These are phyloP conservation scores for Globisporangium middletonii DNA, from an alignment of 352 stramenopile species.

Conservation along the genomic window DNA sequence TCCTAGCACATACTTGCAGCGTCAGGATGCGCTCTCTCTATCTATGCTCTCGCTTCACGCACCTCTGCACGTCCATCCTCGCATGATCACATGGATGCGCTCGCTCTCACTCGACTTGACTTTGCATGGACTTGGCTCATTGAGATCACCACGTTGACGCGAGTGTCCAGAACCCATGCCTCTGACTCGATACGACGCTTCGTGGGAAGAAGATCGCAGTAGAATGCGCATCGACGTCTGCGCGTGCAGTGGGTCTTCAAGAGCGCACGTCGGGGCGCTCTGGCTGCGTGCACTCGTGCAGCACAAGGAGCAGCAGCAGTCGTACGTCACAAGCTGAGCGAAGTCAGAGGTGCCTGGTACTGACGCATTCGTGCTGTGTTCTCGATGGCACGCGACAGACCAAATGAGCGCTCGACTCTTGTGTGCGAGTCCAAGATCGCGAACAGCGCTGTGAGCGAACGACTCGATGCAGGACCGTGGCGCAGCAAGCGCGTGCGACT, in stretches of 20 bases:
- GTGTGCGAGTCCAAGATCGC: constrained; percentile 4
- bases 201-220: background rate
- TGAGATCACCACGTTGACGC: background rate
- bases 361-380: too few species aligned
- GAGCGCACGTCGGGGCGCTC: background rate
- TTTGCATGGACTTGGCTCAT: too few species aligned
- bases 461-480: background rate
- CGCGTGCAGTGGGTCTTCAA: background rate
- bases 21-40: too few species aligned
- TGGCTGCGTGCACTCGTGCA: background rate
- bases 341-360: too few species aligned
- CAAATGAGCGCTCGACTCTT: background rate
- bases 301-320: too few species aligned
- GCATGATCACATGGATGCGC: background rate
- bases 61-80: too few species aligned
- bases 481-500: background rate
- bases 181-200: background rate
- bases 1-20: too few species aligned
- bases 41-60: too few species aligned
- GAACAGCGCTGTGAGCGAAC: background rate
- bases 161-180: background rate
- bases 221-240: background rate
- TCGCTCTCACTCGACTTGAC: too few species aligned
- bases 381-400: background rate
- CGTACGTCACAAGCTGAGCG: too few species aligned